Percentiles rank a stretch among this genome's conserved stretches.
These are phyloP conservation scores for Calocybe gangraenosa DNA, from an alignment of 768 basidiomycete species.

Conservation along the genomic window DNA sequence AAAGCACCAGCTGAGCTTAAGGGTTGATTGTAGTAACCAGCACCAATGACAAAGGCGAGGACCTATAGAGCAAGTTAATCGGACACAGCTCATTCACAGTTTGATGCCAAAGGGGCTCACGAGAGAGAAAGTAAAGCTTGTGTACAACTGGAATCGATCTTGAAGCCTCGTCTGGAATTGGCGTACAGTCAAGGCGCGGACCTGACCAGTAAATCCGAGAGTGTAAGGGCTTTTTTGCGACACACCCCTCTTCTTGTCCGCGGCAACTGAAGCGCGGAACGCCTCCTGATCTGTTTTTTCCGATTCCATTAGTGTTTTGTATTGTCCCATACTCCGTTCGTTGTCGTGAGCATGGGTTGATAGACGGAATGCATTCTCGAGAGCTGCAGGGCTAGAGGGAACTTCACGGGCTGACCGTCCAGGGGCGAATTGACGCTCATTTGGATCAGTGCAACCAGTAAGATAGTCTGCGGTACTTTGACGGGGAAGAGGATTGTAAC, in stretches of 20 bases:
- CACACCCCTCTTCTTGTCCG: constrained; percentile 76
- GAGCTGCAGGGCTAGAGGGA: constrained; percentile 61
- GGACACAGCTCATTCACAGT: background rate
- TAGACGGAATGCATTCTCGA: constrained; percentile 57
- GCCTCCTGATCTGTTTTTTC: constrained; percentile 67
- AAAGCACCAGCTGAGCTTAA: constrained; percentile 77
- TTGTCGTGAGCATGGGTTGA: constrained; percentile 45
- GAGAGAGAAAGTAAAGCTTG: constrained; percentile 59
- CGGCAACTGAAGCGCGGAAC: constrained; percentile 71
- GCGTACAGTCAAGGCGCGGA: constrained; percentile 61
- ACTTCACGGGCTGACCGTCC: constrained; percentile 56
- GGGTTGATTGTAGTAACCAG: constrained; percentile 70
- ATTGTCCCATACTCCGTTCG: constrained; percentile 47
- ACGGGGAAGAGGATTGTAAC: constrained; percentile 70
- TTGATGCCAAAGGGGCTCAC: constrained; percentile 36
- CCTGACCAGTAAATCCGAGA: constrained; percentile 71
- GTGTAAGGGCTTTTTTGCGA: constrained; percentile 81
- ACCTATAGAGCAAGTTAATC: constrained; percentile 25
- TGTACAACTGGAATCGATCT: constrained; percentile 73
- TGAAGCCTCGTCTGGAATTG: constrained; percentile 75
- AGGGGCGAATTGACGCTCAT: constrained; percentile 75
- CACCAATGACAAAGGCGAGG: constrained; percentile 66
- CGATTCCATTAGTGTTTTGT: constrained; percentile 50
- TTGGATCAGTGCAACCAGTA: constrained; percentile 78
- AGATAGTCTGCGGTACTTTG: constrained; percentile 87